phyloP scores from a whole-genome alignment of 805 yeast genomes.

The Candida pini region DNA sequence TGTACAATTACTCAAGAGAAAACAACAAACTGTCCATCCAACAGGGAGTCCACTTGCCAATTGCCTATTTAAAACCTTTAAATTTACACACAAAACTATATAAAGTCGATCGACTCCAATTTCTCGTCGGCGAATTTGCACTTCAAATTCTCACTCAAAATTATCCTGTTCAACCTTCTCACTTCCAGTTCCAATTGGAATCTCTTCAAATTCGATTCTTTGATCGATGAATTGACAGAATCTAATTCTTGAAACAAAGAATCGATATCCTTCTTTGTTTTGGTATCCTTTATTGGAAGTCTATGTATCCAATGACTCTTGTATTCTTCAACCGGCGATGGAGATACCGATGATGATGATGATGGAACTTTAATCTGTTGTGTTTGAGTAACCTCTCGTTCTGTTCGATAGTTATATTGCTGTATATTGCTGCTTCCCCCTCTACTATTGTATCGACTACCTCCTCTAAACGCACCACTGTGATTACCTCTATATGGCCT shows the following conservation, averaged over 20 bases:
- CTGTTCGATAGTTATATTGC: not conserved
- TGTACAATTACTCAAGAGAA: too few relatives aligned
- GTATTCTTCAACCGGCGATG: not conserved
- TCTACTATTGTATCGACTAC: not conserved
- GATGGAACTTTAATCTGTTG: not conserved
- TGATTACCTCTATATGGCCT: not conserved
- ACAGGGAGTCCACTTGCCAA: too few relatives aligned
- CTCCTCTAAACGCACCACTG: not conserved
- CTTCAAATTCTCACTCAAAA: slow-evolving; percentile 21
- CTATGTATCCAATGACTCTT: slow-evolving; percentile 27
- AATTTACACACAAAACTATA: slow-evolving; percentile 16
- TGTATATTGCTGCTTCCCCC: not conserved
- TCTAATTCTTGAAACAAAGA: slow-evolving; percentile 21
- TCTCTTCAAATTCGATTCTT: slow-evolving; percentile 11
- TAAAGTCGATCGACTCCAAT: slow-evolving; percentile 42
- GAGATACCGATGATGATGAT: not conserved
- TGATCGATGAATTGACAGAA: slow-evolving; percentile 14
- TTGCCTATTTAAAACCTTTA: not conserved
- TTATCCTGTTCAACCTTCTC: slow-evolving; percentile 19
- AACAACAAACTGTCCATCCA: too few relatives aligned
- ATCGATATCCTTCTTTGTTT: slow-evolving; percentile 9
- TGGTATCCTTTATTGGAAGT: slow-evolving; percentile 19
- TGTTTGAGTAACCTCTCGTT: not conserved
- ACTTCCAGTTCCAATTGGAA: slow-evolving; percentile 25
- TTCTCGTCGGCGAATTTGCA: slow-evolving; percentile 35